phyloP scores from a whole-genome alignment of 2,329 filamentous ascomycete species.

The Aurifilum marmelostoma region DNA sequence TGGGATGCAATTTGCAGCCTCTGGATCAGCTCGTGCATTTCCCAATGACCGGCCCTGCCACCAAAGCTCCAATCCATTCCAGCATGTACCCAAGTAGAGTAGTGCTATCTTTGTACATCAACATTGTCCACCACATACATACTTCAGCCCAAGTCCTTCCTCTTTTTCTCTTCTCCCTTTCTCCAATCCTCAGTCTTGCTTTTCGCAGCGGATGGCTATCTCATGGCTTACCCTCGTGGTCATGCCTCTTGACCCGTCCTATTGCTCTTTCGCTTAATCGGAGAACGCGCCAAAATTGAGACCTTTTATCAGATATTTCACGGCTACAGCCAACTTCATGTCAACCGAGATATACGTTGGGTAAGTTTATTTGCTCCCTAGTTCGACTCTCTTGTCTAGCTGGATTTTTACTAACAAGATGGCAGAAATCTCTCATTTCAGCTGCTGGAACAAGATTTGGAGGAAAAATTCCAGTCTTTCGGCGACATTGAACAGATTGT shows the following conservation, averaged over 20 bases:
- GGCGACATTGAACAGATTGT: slow-evolving; percentile 10
- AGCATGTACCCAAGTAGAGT: slow-evolving; percentile 10
- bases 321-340: slow-evolving; percentile 13
- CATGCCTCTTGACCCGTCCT: not conserved
- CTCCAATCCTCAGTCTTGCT: not conserved
- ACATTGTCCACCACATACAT: slow-evolving; percentile 5
- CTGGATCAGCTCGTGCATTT: not conserved
- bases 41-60: not conserved
- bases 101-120: slow-evolving; percentile 13
- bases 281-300: slow-evolving; percentile 1
- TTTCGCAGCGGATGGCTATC: not conserved
- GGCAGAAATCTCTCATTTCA: slow-evolving; percentile 1
- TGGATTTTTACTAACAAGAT: not conserved
- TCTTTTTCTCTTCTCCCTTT: no score
- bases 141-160: not conserved
- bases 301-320: slow-evolving; percentile 14
- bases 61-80: not conserved
- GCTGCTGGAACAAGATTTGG: not conserved
- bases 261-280: not conserved
- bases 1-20: not conserved
- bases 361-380: slow-evolving; percentile 1
- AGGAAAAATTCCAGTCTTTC: not conserved
- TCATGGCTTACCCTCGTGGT: not conserved
- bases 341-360: slow-evolving; percentile 5
- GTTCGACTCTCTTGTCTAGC: not conserved